These are phyloP conservation scores for Camelina hispida DNA, from an alignment of 345 rosid genomes.

Conservation along the genomic window DNA sequence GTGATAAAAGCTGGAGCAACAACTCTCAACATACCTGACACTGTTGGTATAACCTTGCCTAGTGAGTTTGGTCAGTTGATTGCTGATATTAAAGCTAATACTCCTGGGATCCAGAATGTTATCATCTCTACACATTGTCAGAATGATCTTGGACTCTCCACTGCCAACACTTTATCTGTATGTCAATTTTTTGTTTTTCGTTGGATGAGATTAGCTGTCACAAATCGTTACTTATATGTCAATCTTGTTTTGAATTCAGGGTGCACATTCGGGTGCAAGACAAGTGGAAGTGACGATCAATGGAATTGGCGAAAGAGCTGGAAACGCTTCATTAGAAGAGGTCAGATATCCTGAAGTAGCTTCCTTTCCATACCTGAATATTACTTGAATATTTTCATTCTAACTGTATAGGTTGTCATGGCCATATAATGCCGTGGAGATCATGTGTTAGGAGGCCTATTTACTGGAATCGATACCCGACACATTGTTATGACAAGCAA, in stretches of 20 bases:
- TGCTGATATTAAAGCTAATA: constrained; percentile 82
- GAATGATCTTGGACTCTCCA: constrained; percentile 97
- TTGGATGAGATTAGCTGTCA: not conserved
- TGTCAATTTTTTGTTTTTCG: constrained; percentile 1
- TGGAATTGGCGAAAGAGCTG: constrained; percentile 98
- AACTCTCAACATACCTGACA: constrained; percentile 25
- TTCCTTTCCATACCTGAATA: not conserved
- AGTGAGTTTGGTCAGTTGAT: constrained; percentile 55
- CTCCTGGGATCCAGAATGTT: constrained; percentile 82
- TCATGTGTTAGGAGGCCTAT: constrained; percentile 74
- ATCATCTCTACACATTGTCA: constrained; percentile 93
- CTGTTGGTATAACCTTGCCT: constrained; percentile 26
- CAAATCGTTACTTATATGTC: constrained; percentile 23
- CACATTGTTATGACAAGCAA: constrained; percentile 93
- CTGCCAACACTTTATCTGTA: constrained; percentile 91
- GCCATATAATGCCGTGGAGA: constrained; percentile 88
- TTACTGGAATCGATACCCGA: constrained; percentile 73
- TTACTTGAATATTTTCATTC: not conserved
- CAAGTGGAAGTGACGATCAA: constrained; percentile 92
- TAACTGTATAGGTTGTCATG: constrained; percentile 73
- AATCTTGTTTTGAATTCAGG: constrained; percentile 51
- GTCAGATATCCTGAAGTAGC: constrained; percentile 38
- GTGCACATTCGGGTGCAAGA: constrained; percentile 85
- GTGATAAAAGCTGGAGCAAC: constrained; percentile 26
- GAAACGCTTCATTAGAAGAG: constrained; percentile 97